phyloP scores from a whole-genome alignment of 306 rosid genomes.

The Castanospermum australe region DNA sequence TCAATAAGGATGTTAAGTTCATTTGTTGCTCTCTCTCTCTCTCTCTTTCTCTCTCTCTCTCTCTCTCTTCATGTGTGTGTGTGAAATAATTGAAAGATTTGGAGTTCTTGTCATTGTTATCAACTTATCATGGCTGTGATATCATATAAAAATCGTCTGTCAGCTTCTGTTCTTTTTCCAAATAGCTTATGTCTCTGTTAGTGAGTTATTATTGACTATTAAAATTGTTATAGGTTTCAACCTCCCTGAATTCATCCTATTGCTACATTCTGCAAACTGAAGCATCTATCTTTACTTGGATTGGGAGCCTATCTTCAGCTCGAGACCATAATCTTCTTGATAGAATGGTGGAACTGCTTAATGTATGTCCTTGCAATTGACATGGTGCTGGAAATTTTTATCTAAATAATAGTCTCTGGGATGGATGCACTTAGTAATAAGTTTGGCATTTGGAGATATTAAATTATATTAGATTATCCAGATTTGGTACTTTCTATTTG shows the following conservation, averaged over 20 bases:
- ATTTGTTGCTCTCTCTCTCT: too few species aligned
- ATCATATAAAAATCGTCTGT: neutral
- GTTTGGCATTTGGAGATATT: neutral
- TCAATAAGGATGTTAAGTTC: neutral
- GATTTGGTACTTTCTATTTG: neutral
- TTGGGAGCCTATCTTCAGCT: slow-evolving; percentile 75
- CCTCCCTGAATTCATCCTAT: slow-evolving; percentile 85
- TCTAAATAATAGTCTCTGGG: neutral
- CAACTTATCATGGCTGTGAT: neutral
- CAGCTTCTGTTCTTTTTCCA: neutral
- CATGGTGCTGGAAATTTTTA: neutral
- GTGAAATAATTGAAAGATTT: neutral
- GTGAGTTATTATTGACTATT: slow-evolving; percentile 18
- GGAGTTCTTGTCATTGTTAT: neutral
- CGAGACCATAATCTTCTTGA: slow-evolving; percentile 91
- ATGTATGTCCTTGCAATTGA: slow-evolving; percentile 52
- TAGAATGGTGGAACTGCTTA: slow-evolving; percentile 72
- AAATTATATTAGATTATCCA: neutral
- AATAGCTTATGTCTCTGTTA: neutral
- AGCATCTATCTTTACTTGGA: slow-evolving; percentile 76
- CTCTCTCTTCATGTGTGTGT: neutral
- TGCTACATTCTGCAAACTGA: slow-evolving; percentile 81
- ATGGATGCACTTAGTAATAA: neutral
- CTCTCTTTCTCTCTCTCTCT: neutral
- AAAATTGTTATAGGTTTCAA: slow-evolving; percentile 61